Evolutionary conservation across 139 green algal species (phyloP), one percentile per base, ranked within the genome.

Genomic region (Picochlorum sp.): DNA sequence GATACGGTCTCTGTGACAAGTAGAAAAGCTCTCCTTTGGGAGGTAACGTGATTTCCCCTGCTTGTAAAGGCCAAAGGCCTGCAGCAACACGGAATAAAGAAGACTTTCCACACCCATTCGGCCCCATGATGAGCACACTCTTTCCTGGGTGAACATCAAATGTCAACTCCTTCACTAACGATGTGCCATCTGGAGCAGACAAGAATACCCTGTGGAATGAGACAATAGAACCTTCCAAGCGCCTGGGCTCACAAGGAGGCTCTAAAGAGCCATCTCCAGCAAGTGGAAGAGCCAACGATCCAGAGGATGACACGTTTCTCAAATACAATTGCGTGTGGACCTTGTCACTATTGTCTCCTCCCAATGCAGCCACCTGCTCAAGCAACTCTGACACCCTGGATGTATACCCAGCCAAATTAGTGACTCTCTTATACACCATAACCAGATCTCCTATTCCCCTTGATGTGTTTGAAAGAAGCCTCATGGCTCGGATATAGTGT

Each of bases 351-450:
- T 90, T 81, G 32, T 86, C 83, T n/a, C 51, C 66, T 63, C 69
- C 79, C 66, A 95, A 70, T 24, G 60, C 64, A 57, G 77, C 49
- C 57, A 90, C 83, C 73, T 87, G 76, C 71, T 98, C 90, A 61
- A 96, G 65, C 64, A 98, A 85, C 81, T 97, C 92, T 14, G 83
- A 73, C 4, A 98, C 91, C 11, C 92, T 78, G 10, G 69, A 78
- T 38, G 90, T 96, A 79, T 95, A 84, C 4, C 83, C 87, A 47
- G 90, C 85, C 59, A 98, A 86, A 21, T 69, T 74, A 3, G 85
- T 90, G 24, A 98, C 74, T 28, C 93, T 83, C 78, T 98, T 97
- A 83, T 98, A 97, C 50, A 97, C 81, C 57, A 97, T 69, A 65
- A 98, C 83, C 28, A 98, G 77, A 76, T 98, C 92, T 34, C 91